A percentile compares a stretch with the other conserved stretches of the same genome.
phyloP scores from a whole-genome alignment of 2,329 filamentous ascomycete genomes.

The Parastagonospora avenae region DNA sequence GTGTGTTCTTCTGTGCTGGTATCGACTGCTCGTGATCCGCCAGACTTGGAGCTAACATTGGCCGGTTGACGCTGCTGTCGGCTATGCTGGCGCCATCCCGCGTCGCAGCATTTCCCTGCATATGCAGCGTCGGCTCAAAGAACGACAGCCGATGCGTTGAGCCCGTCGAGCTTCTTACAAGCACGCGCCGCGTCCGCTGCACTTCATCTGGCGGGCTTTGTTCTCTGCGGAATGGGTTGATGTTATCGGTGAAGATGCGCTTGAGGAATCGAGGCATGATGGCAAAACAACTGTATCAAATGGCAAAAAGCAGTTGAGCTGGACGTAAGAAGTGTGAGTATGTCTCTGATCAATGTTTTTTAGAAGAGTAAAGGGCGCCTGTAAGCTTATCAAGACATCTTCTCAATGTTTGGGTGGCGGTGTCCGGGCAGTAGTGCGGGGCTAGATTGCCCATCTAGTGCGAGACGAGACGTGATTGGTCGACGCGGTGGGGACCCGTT shows the following conservation, averaged over 20 bases:
- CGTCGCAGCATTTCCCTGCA: constrained; percentile 11
- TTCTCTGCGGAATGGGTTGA: constrained; percentile 23
- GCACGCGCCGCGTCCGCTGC: constrained; percentile 27
- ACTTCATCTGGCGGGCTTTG: constrained; percentile 16
- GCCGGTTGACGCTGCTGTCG: constrained; percentile 20
- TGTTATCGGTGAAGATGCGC: constrained; percentile 24
- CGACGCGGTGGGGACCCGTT: too few species aligned
- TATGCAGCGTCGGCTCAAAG: constrained; percentile 13
- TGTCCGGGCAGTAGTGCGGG: too few species aligned
- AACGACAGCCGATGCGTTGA: constrained; percentile 11
- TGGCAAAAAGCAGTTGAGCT: not conserved
- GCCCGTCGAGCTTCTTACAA: constrained; percentile 16
- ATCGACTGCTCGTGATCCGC: constrained; percentile 9
- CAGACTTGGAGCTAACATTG: constrained; percentile 21
- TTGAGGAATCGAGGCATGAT: constrained; percentile 26
- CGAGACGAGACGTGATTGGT: too few species aligned
- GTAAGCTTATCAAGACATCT: too few species aligned
- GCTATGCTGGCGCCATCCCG: constrained; percentile 25
- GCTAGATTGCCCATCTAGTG: too few species aligned
- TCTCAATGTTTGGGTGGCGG: too few species aligned
- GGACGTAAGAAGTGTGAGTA: too few species aligned
- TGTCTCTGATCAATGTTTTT: too few species aligned
- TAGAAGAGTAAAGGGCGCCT: too few species aligned
- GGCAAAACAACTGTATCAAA: too few species aligned
- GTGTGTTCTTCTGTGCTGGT: constrained; percentile 9